Evolutionary conservation across 306 rosid species (phyloP), one percentile per base, ranked within the genome.

Genomic region (Oxytropis ochrocephala): DNA sequence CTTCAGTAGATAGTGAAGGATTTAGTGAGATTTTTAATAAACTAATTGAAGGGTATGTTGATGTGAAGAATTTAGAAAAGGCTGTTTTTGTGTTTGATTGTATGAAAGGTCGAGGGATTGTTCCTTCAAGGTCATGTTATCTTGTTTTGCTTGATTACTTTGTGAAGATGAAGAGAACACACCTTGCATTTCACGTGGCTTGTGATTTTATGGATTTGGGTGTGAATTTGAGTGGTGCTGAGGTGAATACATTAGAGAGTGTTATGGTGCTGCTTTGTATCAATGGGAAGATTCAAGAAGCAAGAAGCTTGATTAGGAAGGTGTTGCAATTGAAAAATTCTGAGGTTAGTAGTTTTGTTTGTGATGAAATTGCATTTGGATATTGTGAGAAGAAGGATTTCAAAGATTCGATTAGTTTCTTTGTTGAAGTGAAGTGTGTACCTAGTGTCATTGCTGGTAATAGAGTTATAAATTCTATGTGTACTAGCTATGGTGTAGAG

Each of bases 351-450:
- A 36, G 77, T 35, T 75, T 70, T 12, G 80, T 84, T 78, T 75
- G 84, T 35, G 82, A 88, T 84, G 95, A 83, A 61, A 73, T 91
- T 83, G 86, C 90, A n/a, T 72, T 56, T 69, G 92, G 92, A 30
- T 90, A 91, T 76, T 91, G 99, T 83, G 87, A 90, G 71, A 88
- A 84, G 89, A 90, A 64, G 80, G 91, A 91, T 70, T 91, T 90
- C 19, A 82, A 83, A 27, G 98, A 94, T 83, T 67, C 87, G 52
- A 64, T 94, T 79, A 82, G 91, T 83, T 88, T 94, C 80, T 88
- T 82, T 79, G 53, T 79, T 48, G 95, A 87, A 57, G 81, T 83
- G 13, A 79, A 78, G 54, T 56, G 84, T 73, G 65, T 46, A 14
- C 97, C 97, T 0, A 82, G 77, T 80, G 80, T 80, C 35, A 60